A percentile compares a stretch with the other conserved stretches of the same genome.
Conservation (phyloP, 2,329 filamentous ascomycete genomes). For the Pseudocercospora cruenta region DNA sequence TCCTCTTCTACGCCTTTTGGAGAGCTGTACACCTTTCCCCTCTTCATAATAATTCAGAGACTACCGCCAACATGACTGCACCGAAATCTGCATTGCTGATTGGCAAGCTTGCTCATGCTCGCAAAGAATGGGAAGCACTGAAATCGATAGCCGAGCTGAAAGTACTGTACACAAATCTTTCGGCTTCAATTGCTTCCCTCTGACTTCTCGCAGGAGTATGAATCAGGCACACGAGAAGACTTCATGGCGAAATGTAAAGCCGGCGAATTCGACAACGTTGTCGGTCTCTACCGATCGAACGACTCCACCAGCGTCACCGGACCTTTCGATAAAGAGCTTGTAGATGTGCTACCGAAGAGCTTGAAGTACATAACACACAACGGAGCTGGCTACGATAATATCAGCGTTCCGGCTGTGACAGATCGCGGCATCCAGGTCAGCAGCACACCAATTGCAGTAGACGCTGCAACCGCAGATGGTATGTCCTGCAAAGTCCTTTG, state of each 20-base stretch:
- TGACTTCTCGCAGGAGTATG: slow-evolving; percentile 53
- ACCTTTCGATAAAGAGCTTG: slow-evolving; percentile 51
- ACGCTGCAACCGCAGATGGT: slow-evolving; percentile 53
- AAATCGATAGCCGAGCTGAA: slow-evolving; percentile 38
- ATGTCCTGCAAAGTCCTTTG: slow-evolving; percentile 2
- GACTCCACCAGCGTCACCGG: slow-evolving; percentile 54
- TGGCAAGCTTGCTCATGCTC: slow-evolving; percentile 49
- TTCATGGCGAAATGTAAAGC: slow-evolving; percentile 59
- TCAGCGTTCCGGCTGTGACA: slow-evolving; percentile 39
- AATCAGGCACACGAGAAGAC: slow-evolving; percentile 56
- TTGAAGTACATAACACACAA: slow-evolving; percentile 53
- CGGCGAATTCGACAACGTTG: slow-evolving; percentile 60
- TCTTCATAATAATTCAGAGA: not conserved
- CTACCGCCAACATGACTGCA: slow-evolving; percentile 24
- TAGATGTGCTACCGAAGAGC: slow-evolving; percentile 46
- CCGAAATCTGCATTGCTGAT: slow-evolving; percentile 48
- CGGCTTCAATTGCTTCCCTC: not conserved
- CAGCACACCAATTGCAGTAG: slow-evolving; percentile 53
- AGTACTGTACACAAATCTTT: slow-evolving; percentile 24
- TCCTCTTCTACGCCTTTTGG: not conserved
- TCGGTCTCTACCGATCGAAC: slow-evolving; percentile 63
- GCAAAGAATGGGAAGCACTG: slow-evolving; percentile 51
- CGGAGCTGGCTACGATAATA: slow-evolving; percentile 45
- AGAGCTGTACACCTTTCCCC: not conserved
- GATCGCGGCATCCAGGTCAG: slow-evolving; percentile 47